Conservation (phyloP, 345 rosid species). For the Noccaea caerulescens region DNA sequence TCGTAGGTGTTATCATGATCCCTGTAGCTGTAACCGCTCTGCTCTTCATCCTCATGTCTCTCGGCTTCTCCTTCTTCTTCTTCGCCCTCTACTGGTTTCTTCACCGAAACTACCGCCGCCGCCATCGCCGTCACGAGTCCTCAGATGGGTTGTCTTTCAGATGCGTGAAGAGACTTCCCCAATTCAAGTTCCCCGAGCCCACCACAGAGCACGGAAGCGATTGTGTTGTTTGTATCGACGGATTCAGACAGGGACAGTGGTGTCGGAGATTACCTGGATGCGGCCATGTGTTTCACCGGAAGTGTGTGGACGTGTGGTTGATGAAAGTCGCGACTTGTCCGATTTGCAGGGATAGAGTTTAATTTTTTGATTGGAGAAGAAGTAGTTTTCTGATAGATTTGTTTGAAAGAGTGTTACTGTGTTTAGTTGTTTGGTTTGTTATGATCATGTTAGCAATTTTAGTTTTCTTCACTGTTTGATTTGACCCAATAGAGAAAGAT, state of each 20-base stretch:
- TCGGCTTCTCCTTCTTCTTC: conserved; percentile 60
- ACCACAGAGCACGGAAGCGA: conserved; percentile 40
- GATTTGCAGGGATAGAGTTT: conserved; percentile 61
- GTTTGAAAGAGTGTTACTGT: conserved; percentile 27
- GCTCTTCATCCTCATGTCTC: conserved; percentile 63
- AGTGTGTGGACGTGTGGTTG: conserved; percentile 86
- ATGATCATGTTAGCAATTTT: conserved; percentile 7
- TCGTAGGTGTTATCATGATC: conserved; percentile 72
- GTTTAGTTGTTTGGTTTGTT: conserved; percentile 18
- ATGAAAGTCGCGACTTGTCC: conserved; percentile 75
- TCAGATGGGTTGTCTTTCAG: conserved; percentile 52
- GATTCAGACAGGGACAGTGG: conserved; percentile 76
- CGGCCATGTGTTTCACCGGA: conserved; percentile 78
- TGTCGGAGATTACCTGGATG: conserved; percentile 72
- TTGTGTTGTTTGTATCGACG: conserved; percentile 84
- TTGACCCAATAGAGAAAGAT: neutral
- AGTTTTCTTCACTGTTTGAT: conserved; percentile 8
- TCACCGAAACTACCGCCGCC: conserved; percentile 48
- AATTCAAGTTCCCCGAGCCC: conserved; percentile 51
- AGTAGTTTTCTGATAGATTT: conserved; percentile 35
- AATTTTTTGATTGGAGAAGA: conserved; percentile 38
- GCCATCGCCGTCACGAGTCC: conserved; percentile 26
- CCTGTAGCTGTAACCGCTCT: conserved; percentile 53
- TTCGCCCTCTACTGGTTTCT: conserved; percentile 59
- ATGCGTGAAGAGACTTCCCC: conserved; percentile 65